These are phyloP conservation scores for Hibiscus mutabilis DNA, from an alignment of 345 rosid species.

Conservation along the genomic window DNA sequence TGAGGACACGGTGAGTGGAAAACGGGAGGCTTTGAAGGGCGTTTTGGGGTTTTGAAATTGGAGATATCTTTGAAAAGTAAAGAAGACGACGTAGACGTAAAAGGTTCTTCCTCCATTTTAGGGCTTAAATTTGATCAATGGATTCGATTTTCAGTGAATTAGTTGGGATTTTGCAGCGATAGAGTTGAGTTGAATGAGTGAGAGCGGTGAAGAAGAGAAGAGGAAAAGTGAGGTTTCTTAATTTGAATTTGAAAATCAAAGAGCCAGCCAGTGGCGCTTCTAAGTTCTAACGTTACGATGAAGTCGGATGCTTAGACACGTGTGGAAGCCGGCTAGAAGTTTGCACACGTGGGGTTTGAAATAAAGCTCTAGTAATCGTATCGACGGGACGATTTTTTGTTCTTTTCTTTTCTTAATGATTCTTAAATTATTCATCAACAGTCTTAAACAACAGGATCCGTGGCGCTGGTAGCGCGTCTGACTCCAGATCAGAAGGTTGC, in stretches of 20 bases:
- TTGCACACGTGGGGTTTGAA: background rate
- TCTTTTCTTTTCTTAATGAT: too few relatives aligned
- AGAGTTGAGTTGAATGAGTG: background rate
- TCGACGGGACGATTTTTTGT: too few relatives aligned
- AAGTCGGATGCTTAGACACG: background rate
- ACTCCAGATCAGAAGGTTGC: constrained; percentile 99
- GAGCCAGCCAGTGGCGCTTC: background rate
- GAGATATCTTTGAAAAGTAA: constrained; percentile 61
- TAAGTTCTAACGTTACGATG: background rate
- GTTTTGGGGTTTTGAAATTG: constrained; percentile 82
- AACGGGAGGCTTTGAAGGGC: constrained; percentile 27
- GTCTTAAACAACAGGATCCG: constrained; percentile 28
- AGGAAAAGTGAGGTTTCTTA: background rate
- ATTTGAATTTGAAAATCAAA: constrained; percentile 6
- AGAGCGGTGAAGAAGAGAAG: background rate
- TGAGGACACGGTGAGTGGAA: constrained; percentile 45
- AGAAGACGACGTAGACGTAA: constrained; percentile 2
- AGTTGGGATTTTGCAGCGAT: background rate
- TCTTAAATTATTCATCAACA: too few relatives aligned
- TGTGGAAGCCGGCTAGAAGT: background rate
- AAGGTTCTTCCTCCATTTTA: constrained; percentile 5
- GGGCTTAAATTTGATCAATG: background rate
- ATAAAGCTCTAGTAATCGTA: too few relatives aligned
- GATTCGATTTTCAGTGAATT: background rate
- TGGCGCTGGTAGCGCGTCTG: constrained; percentile 99